Conservation (phyloP, 352 stramenopile genomes). For the Globisporangium polare region DNA sequence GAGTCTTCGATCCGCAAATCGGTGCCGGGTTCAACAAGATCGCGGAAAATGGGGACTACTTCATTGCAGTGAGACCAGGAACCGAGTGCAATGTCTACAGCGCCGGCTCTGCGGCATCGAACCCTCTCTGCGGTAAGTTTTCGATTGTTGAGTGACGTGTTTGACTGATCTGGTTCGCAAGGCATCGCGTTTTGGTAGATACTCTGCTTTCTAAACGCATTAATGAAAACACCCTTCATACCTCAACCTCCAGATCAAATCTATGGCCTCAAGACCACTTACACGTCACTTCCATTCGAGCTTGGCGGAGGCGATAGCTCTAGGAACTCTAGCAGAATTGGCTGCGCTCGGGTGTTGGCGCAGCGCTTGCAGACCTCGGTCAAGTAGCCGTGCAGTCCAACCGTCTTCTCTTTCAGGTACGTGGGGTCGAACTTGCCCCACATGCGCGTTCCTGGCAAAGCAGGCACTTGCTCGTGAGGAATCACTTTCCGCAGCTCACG, state of each 20-base stretch:
- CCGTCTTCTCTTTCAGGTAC: conserved; percentile 79
- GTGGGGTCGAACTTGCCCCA: conserved; percentile 83
- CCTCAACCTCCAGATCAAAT: conserved; percentile 2
- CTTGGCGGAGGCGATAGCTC: conserved; percentile 29
- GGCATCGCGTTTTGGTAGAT: neutral
- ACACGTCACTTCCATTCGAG: conserved; percentile 12
- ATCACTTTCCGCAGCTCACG: conserved; percentile 74
- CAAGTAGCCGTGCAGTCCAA: conserved; percentile 67
- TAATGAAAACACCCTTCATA: neutral
- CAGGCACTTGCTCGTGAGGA: conserved; percentile 70
- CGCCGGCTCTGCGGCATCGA: conserved; percentile 14
- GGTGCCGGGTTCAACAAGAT: conserved; percentile 53
- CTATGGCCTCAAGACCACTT: conserved; percentile 1
- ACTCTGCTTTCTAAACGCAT: neutral
- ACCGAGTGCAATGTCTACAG: conserved; percentile 74
- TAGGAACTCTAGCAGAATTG: conserved; percentile 63
- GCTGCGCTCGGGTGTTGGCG: conserved; percentile 61
- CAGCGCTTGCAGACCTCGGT: conserved; percentile 71
- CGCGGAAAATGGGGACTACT: conserved; percentile 64
- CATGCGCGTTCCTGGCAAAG: conserved; percentile 65
- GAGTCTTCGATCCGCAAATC: conserved; percentile 58
- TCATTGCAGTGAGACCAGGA: conserved; percentile 63
- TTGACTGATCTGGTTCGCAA: neutral
- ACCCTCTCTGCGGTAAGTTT: conserved; percentile 46
- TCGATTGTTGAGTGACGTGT: conserved; percentile 8